These are phyloP conservation scores for Ulota crispa DNA, from an alignment of 225 moss, liverwort and hornwort genomes.

Conservation along the genomic window DNA sequence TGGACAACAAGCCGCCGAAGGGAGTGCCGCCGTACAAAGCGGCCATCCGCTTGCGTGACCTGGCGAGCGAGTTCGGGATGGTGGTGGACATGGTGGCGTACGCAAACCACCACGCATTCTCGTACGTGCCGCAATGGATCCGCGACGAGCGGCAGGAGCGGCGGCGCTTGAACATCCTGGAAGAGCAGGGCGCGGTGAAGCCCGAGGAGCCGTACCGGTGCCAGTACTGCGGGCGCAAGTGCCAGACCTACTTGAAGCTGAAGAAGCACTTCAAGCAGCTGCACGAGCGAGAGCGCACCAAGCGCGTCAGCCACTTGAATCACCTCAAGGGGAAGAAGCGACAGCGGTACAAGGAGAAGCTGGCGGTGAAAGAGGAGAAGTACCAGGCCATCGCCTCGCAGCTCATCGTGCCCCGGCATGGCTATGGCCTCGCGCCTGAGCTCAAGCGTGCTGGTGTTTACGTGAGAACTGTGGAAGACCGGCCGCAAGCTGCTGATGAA, in stretches of 20 bases:
- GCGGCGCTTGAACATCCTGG: conserved; percentile 60
- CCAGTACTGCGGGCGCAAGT: conserved; percentile 72
- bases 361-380: conserved; percentile 59
- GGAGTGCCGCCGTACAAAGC: conserved; percentile 73
- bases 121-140: conserved; percentile 76
- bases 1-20: conserved; percentile 92
- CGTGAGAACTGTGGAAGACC: conserved; percentile 84
- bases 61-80: conserved; percentile 75
- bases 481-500: conserved; percentile 87
- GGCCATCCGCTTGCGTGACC: conserved; percentile 59
- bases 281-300: conserved; percentile 86
- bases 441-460: conserved; percentile 79
- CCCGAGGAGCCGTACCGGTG: conserved; percentile 71
- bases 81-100: conserved; percentile 95
- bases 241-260: conserved; percentile 61
- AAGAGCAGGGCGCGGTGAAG: conserved; percentile 59
- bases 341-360: conserved; percentile 59
- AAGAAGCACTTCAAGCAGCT: conserved; percentile 95
- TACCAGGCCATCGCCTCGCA: conserved; percentile 67
- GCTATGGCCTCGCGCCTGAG: conserved; percentile 78
- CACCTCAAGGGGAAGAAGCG: conserved; percentile 71
- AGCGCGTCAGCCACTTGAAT: conserved; percentile 56
- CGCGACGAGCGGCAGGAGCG: conserved; percentile 83
- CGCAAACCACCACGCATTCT: conserved; percentile 81
- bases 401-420: conserved; percentile 68